These are phyloP conservation scores for Polyporus tsugae DNA, from an alignment of 1,284 basidiomycete species.

Conservation along the genomic window DNA sequence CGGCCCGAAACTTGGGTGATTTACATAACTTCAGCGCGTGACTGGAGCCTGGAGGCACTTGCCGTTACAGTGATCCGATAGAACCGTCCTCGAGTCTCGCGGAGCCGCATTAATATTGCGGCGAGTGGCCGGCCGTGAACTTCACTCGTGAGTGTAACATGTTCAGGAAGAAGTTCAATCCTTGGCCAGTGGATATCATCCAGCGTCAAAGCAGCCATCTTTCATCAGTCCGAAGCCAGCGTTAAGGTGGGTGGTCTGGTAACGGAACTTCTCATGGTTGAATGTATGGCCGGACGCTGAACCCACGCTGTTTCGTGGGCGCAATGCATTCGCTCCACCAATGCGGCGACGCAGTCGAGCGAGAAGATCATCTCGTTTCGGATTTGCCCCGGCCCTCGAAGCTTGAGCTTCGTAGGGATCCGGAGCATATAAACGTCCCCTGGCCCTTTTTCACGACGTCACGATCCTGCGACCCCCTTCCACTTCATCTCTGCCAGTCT, in stretches of 20 bases:
- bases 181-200: neutral
- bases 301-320: slow-evolving; percentile 5
- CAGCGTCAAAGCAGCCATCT: neutral
- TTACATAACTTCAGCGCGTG: too few species aligned
- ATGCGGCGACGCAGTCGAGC: neutral
- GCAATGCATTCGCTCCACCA: neutral
- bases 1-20: too few species aligned
- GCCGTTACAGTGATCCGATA: too few species aligned
- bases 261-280: neutral
- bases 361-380: neutral
- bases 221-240: neutral
- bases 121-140: too few species aligned
- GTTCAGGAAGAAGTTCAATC: neutral
- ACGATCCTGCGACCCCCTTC: slow-evolving; percentile 7
- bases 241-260: neutral
- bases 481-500: slow-evolving; percentile 12
- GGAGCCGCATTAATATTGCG: too few species aligned
- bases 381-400: neutral
- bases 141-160: too few species aligned
- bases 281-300: neutral
- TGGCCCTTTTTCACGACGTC: neutral
- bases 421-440: slow-evolving; percentile 1
- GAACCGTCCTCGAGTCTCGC: too few species aligned
- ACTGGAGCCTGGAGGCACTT: too few species aligned
- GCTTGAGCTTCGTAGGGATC: slow-evolving; percentile 1